Evolutionary conservation across 495 filamentous ascomycete genomes (phyloP), one percentile per base, ranked within the genome.

Genomic region (Sordaria brevicollis): DNA sequence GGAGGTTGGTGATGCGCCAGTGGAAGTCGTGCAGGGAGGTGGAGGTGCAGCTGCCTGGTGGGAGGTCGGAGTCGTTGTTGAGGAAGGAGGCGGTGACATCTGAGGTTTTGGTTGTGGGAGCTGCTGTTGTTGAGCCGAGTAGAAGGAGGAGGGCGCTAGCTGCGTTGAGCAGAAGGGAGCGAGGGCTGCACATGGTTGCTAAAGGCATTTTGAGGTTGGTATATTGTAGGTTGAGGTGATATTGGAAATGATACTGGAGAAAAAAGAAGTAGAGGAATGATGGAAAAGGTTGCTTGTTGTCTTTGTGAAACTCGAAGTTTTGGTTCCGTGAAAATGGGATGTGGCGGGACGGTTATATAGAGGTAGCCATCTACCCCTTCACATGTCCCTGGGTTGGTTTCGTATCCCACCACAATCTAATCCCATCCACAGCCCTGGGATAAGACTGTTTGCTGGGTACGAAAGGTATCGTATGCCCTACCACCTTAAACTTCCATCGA

Each of bases 1-100:
- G 21, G 68, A 75, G 72, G 69, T 65, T 17, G 54, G 25, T 8
- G 9, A 67, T 68, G 5, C 41, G 68, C 74, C 74, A 75, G 4
- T 49, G 29, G 2, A 70, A 4, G 5, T 31, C 35, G 38, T 21
- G 9, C 0, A 71, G 17, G 29, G 73, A 72, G n/a, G 62, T 37
- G 13, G 67, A 21, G 9, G 38, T 29, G 66, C 71, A 74, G 68
- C 33, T 65, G 5, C 33, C 29, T 2, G 37, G 19, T 8, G 39
- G 54, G 7, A 43, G 19, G 39, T 21, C 2, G 41, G 66, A 6
- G 41, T 19, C n/a, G 62, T 29, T 1, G 36, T 21, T 65, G 57
- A 38, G 19, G 49, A 49, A 54, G 43, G 49, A 19, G 29, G 35
- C 19, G 69, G 69, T 10, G 36, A 17, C 19, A 5, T 11, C 0